Evolutionary conservation across 768 basidiomycete genomes (phyloP).

Genomic region (Xanthoconium purpureum): DNA sequence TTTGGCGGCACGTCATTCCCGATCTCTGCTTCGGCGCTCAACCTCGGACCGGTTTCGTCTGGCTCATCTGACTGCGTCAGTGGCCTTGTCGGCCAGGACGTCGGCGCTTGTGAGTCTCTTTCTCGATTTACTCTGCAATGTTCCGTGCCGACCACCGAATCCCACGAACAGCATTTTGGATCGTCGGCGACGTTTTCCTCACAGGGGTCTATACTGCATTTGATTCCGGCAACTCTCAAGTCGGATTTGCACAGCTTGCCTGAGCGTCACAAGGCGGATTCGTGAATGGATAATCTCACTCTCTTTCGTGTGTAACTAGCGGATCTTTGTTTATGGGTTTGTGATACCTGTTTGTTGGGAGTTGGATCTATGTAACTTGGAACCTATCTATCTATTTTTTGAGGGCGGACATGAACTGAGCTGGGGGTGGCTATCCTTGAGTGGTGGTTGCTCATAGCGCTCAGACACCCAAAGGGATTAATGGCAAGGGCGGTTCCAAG

Average conservation of each 20-base stretch:
- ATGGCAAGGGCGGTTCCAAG: too few relatives aligned
- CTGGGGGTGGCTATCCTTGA: too few relatives aligned
- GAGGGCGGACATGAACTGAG: too few relatives aligned
- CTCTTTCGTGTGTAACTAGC: too few relatives aligned
- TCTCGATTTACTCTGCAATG: too few relatives aligned
- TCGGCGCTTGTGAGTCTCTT: conserved; percentile 2
- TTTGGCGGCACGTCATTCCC: conserved; percentile 37
- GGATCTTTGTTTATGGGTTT: too few relatives aligned
- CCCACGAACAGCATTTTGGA: conserved; percentile 22
- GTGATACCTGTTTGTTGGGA: too few relatives aligned
- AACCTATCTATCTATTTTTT: too few relatives aligned
- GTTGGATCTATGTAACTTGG: too few relatives aligned
- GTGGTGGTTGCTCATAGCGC: too few relatives aligned
- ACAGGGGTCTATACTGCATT: conserved; percentile 41
- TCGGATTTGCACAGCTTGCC: conserved; percentile 35
- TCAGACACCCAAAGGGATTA: too few relatives aligned
- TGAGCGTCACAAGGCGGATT: not conserved
- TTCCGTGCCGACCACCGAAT: not conserved
- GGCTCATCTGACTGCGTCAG: conserved; percentile 32
- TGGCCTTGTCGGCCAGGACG: conserved; percentile 20
- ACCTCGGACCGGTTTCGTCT: conserved; percentile 32
- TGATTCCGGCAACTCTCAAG: conserved; percentile 33
- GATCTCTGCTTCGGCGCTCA: conserved; percentile 33
- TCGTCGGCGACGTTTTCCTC: conserved; percentile 39
- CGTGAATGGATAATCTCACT: too few relatives aligned